These are phyloP conservation scores for Posidonia australis DNA, from an alignment of 106 monocot species.

Conservation along the genomic window DNA sequence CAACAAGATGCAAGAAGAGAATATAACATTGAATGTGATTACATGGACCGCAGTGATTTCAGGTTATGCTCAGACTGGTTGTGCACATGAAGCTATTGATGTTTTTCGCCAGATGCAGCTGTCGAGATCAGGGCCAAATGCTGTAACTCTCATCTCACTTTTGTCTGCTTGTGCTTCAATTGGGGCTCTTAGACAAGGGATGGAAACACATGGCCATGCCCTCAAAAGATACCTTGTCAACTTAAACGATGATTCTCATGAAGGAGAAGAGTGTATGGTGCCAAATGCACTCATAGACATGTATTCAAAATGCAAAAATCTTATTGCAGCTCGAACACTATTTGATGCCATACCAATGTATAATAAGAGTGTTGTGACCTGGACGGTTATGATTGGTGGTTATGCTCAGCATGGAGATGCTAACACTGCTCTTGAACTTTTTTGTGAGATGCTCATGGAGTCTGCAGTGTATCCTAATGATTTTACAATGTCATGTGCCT, in stretches of 20 bases:
- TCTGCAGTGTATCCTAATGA: conserved; percentile 34
- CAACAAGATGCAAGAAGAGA: conserved; percentile 34
- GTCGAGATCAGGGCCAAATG: conserved; percentile 47
- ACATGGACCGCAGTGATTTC: conserved; percentile 86
- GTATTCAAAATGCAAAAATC: conserved; percentile 71
- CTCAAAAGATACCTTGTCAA: conserved; percentile 42
- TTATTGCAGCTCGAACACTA: conserved; percentile 29
- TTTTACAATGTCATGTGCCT: conserved; percentile 61
- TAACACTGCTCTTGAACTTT: conserved; percentile 45
- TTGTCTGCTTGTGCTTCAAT: conserved; percentile 79
- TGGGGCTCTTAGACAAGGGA: conserved; percentile 55
- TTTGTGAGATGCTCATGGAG: conserved; percentile 48
- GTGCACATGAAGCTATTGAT: conserved; percentile 42
- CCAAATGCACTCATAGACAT: conserved; percentile 72
- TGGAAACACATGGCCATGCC: conserved; percentile 61
- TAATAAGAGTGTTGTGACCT: conserved; percentile 61
- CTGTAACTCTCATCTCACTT: conserved; percentile 72
- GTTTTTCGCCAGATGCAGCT: conserved; percentile 67
- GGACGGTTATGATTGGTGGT: conserved; percentile 88
- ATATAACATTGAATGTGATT: conserved; percentile 57
- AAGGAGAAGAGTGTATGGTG: conserved; percentile 59
- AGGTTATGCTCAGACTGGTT: conserved; percentile 69
- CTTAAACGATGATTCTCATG: conserved; percentile 20
- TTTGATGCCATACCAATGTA: conserved; percentile 31
- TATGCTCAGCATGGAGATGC: conserved; percentile 86